Conservation (phyloP, 1,139 yeast species). For the Maudiozyma humilis region DNA sequence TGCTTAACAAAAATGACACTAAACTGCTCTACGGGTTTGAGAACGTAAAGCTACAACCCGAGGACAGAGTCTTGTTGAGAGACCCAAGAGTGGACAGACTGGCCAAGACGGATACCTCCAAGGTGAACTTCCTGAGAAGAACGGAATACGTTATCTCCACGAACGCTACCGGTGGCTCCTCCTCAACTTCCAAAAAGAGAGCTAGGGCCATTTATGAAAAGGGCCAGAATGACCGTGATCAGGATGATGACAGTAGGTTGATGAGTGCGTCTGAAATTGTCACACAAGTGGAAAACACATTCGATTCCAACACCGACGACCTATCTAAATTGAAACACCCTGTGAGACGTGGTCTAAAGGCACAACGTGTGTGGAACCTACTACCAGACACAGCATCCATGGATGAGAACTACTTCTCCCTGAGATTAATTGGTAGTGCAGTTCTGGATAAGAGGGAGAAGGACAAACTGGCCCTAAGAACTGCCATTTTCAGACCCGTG, state of each 20-base stretch:
- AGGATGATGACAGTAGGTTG: conserved; percentile 17
- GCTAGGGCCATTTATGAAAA: conserved; percentile 14
- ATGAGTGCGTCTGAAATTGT: conserved; percentile 25
- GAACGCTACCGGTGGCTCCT: conserved; percentile 18
- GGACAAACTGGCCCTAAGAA: conserved; percentile 41
- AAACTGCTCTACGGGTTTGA: conserved; percentile 37
- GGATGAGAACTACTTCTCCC: conserved; percentile 65
- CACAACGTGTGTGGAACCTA: conserved; percentile 71
- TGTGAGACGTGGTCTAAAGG: conserved; percentile 59
- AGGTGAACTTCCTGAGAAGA: conserved; percentile 82
- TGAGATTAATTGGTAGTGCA: conserved; percentile 78
- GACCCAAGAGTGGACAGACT: conserved; percentile 60
- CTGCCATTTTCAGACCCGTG: conserved; percentile 69
- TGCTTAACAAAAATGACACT: conserved; percentile 56
- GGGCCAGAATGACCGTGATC: neutral
- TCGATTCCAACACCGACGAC: conserved; percentile 49
- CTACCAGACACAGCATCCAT: conserved; percentile 84
- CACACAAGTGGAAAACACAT: conserved; percentile 60
- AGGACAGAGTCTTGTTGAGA: conserved; percentile 66
- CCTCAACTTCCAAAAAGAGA: conserved; percentile 12
- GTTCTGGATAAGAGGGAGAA: conserved; percentile 41
- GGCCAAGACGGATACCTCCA: conserved; percentile 42
- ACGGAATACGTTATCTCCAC: conserved; percentile 65
- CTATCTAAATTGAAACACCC: conserved; percentile 58
- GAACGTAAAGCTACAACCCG: conserved; percentile 53